phyloP scores from a whole-genome alignment of 2,329 filamentous ascomycete genomes.

The Paradendryphiella salina region DNA sequence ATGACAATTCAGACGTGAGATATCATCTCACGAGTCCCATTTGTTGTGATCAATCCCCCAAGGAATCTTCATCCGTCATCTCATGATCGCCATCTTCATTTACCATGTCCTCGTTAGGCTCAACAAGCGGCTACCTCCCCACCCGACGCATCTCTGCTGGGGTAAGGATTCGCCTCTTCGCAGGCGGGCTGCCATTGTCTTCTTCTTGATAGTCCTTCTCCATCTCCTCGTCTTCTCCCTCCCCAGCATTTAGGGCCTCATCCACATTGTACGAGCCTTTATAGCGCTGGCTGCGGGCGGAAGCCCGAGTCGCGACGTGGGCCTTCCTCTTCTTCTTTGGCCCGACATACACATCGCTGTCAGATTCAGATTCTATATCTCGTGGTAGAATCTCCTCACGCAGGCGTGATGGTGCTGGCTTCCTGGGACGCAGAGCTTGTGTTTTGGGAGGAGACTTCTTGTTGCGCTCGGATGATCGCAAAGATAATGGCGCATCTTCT shows the following conservation, averaged over 20 bases:
- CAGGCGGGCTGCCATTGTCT: not conserved
- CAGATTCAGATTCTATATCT: constrained; percentile 7
- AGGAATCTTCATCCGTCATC: too few species aligned
- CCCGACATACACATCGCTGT: constrained; percentile 10
- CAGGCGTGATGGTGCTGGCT: not conserved
- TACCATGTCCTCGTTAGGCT: too few species aligned
- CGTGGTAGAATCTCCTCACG: not conserved
- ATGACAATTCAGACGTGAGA: too few species aligned
- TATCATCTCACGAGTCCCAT: too few species aligned
- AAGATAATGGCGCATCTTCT: not conserved
- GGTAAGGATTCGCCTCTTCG: too few species aligned
- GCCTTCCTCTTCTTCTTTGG: constrained; percentile 6
- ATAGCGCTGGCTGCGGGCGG: not conserved
- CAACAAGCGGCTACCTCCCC: too few species aligned
- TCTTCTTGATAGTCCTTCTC: not conserved
- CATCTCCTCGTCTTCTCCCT: constrained; percentile 1
- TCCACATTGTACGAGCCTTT: constrained; percentile 1
- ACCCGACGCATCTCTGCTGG: too few species aligned
- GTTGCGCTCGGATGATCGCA: not conserved
- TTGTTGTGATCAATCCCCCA: too few species aligned
- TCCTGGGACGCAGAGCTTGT: not conserved
- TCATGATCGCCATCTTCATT: too few species aligned
- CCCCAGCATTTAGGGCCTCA: not conserved
- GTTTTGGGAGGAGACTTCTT: not conserved
- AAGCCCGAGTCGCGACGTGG: not conserved